Evolutionary conservation across 306 rosid species (phyloP).

Genomic region (Acacia confusa): DNA sequence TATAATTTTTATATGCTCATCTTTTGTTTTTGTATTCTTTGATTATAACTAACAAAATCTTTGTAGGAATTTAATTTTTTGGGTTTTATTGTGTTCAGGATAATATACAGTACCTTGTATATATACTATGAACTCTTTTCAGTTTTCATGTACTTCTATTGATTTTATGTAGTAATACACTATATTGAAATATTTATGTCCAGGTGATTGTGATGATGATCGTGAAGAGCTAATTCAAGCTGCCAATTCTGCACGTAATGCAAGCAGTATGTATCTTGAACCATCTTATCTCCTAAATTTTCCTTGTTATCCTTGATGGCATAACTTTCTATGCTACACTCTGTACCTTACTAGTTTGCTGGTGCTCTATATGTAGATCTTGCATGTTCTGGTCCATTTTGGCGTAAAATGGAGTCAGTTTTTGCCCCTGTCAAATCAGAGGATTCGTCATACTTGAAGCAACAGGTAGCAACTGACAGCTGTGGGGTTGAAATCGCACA

Average conservation of each 20-base stretch:
- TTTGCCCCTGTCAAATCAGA: conserved; percentile 67
- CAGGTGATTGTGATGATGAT: conserved; percentile 88
- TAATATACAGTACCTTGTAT: conserved; percentile 10
- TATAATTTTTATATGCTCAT: conserved; percentile 3
- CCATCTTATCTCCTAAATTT: conserved; percentile 17
- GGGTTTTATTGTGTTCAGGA: conserved; percentile 3
- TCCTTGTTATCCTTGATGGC: not conserved
- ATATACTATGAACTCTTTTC: conserved; percentile 13
- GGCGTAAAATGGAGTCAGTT: conserved; percentile 75
- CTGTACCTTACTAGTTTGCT: conserved; percentile 35
- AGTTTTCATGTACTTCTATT: not conserved
- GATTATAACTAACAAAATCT: not conserved
- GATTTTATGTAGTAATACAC: conserved; percentile 22
- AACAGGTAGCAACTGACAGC: conserved; percentile 66
- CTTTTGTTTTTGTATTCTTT: conserved; percentile 2
- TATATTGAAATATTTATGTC: conserved; percentile 35
- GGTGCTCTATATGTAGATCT: conserved; percentile 49
- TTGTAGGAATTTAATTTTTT: conserved; percentile 1
- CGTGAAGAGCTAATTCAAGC: conserved; percentile 70
- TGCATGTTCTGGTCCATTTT: conserved; percentile 74
- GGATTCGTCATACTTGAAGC: conserved; percentile 68
- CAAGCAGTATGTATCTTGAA: conserved; percentile 67
- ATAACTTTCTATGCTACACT: not conserved
- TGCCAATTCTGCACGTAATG: conserved; percentile 67
- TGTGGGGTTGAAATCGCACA: conserved; percentile 25